Evolutionary conservation across 306 rosid genomes (phyloP), one percentile per base, ranked within the genome.

Genomic region (Luffa aegyptiaca): DNA sequence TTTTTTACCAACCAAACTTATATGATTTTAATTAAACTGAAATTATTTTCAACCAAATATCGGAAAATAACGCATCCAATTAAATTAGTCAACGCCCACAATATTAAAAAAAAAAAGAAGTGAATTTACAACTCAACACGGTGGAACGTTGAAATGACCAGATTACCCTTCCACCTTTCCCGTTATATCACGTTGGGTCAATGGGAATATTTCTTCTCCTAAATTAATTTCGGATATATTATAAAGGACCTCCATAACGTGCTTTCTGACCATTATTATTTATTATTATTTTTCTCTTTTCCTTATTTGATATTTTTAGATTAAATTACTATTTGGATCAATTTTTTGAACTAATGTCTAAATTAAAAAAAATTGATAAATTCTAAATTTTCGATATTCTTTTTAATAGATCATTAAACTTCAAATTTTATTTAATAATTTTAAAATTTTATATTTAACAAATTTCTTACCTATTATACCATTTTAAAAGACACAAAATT

Each of bases 61-160:
- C 35, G 75, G 53, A 69, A 69, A 69, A 42, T n/a, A 41, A 20
- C 48, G 31, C 49, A 26, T 18, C 11, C 48, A 45, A 48, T 48
- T 26, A 13, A 48, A 48, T 31, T 72, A 6, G 77, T 72, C 77
- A 72, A 72, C 77, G 77, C 59, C 59, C 58, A 72, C 21, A 42
- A 72, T 72, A 48, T 72, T 72, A 18, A 65, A 2, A 16, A 42
- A 10, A 41, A 42, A 68, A 8, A 68, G 8, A 45, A 69, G 37
- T 64, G 46, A 26, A 33, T 64, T 64, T 64, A 33, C 71, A 64
- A 64, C 71, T 36, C 45, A 64, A 36, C 71, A 37, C 42, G 42
- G 53, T 69, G 76, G 36, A 44, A 5, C 6, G 46, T 0, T 0
- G 20, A 71, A 72, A 72, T 10, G 57, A 72, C 77, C 58, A 31